Conservation (phyloP, 768 basidiomycete genomes). For the Psilocybe cubensis region DNA sequence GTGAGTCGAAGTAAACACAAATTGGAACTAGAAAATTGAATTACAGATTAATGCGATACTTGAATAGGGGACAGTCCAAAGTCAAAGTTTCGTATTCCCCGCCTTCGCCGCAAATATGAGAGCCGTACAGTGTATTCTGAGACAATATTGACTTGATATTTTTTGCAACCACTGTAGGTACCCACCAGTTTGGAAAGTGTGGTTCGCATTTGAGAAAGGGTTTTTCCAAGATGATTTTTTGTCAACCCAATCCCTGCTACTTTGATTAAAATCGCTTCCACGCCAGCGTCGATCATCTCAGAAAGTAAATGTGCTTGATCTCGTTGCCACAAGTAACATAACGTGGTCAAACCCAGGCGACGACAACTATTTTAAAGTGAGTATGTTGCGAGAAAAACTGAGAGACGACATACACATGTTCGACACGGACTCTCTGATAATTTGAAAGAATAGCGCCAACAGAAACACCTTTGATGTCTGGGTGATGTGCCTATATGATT, state of each 20-base stretch:
- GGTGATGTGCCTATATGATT: conserved; percentile 65
- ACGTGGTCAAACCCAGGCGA: conserved; percentile 75
- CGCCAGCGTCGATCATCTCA: conserved; percentile 82
- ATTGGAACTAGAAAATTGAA: no score
- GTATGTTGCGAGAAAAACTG: neutral
- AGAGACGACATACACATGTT: conserved; percentile 79
- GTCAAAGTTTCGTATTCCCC: conserved; percentile 98
- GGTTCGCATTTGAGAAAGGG: conserved; percentile 72
- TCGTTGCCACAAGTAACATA: conserved; percentile 94
- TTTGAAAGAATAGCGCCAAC: conserved; percentile 97
- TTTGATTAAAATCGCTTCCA: conserved; percentile 90
- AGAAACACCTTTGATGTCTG: conserved; percentile 84
- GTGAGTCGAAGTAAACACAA: neutral
- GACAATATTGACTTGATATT: neutral
- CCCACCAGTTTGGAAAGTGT: conserved; percentile 74
- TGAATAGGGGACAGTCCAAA: conserved; percentile 88
- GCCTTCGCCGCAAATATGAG: conserved; percentile 96
- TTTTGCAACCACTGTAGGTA: neutral
- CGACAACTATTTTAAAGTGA: conserved; percentile 59
- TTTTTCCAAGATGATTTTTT: conserved; percentile 76
- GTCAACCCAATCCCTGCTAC: conserved; percentile 93
- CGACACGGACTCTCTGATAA: conserved; percentile 95
- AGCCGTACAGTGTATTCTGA: conserved; percentile 82
- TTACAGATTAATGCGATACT: conserved; percentile 71
- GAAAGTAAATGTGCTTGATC: conserved; percentile 83